phyloP scores from a whole-genome alignment of 139 green algal species.

The Mychonastes homosphaera region DNA sequence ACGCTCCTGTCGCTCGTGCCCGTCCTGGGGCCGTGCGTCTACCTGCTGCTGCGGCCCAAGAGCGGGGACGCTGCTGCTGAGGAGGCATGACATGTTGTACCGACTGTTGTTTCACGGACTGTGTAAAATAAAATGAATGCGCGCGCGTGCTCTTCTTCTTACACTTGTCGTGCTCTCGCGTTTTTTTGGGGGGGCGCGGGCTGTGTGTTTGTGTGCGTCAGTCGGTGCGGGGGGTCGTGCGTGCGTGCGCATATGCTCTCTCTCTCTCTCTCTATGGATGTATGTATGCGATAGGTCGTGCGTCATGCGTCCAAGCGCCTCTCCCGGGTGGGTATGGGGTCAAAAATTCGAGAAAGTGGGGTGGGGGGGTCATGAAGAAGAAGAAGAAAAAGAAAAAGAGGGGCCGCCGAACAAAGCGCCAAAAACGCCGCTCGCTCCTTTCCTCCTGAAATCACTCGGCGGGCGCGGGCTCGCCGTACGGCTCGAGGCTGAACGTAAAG shows the following conservation, averaged over 20 bases:
- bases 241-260: too few relatives aligned
- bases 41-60: constrained; percentile 58
- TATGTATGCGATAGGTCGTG: not conserved
- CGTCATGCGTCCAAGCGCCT: not conserved
- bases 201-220: too few relatives aligned
- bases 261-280: too few relatives aligned
- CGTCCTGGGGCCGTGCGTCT: constrained; percentile 52
- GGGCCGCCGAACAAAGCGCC: not conserved
- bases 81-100: too few relatives aligned
- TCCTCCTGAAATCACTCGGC: constrained; percentile 1
- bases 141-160: too few relatives aligned
- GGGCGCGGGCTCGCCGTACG: constrained; percentile 32
- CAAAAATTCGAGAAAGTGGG: not conserved
- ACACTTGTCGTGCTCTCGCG: too few relatives aligned
- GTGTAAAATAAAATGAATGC: too few relatives aligned
- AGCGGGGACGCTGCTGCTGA: too few relatives aligned
- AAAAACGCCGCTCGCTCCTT: not conserved
- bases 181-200: too few relatives aligned
- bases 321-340: not conserved
- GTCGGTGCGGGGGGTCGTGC: too few relatives aligned
- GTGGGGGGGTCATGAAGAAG: not conserved
- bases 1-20: constrained; percentile 53
- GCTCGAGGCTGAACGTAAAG: constrained; percentile 71
- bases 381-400: not conserved
- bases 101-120: too few relatives aligned